phyloP scores from a whole-genome alignment of 2,329 filamentous ascomycete genomes.

The Elsinoe australis region DNA sequence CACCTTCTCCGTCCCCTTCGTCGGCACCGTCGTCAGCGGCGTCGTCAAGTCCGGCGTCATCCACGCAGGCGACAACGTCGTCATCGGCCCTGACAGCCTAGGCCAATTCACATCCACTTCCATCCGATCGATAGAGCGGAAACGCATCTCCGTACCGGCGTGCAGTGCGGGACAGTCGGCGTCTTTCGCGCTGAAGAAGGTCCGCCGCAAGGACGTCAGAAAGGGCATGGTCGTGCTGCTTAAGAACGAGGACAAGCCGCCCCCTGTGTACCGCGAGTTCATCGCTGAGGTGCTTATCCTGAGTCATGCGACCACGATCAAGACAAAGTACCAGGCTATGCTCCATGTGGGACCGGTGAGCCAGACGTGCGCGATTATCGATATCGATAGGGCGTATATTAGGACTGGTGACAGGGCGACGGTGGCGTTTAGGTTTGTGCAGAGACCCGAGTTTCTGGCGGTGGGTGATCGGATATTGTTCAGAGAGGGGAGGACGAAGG shows the following conservation, averaged over 20 bases:
- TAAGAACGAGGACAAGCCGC: constrained; percentile 54
- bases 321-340: constrained; percentile 96
- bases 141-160: constrained; percentile 79
- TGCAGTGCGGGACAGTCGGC: constrained; percentile 88
- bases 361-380: constrained; percentile 94
- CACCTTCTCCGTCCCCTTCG: constrained; percentile 94
- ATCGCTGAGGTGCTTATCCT: constrained; percentile 78
- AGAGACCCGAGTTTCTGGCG: constrained; percentile 83
- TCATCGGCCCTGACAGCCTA: constrained; percentile 82
- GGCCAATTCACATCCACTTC: constrained; percentile 83
- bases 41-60: constrained; percentile 78
- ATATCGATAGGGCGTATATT: constrained; percentile 93
- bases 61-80: constrained; percentile 80
- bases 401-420: constrained; percentile 88
- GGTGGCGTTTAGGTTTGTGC: constrained; percentile 91
- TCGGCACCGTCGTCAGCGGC: constrained; percentile 90
- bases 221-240: constrained; percentile 97
- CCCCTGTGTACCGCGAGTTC: constrained; percentile 48
- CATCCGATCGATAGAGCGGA: constrained; percentile 88
- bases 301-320: constrained; percentile 93
- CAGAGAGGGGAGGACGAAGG: constrained; percentile 90
- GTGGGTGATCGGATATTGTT: constrained; percentile 87
- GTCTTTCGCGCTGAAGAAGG: constrained; percentile 79
- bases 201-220: constrained; percentile 82
- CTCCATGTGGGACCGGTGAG: constrained; percentile 90